Evolutionary conservation across 2,329 filamentous ascomycete genomes (phyloP), one percentile per base, ranked within the genome.

Genomic region (Ophiosphaerella herpotricha): DNA sequence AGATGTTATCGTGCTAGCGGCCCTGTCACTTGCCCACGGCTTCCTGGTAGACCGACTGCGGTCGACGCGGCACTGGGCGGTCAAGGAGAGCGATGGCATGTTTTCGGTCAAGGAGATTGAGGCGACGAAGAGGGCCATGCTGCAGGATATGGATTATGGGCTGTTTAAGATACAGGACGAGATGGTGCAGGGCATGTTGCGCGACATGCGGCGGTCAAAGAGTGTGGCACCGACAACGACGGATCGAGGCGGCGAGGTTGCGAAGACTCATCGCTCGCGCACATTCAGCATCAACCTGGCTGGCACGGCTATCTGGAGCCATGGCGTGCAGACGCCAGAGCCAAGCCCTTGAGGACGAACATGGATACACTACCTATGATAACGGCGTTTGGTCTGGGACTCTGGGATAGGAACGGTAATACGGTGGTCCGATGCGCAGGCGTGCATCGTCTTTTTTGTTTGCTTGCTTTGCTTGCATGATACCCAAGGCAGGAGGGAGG

Each of bases 61-160:
- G 23, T 64, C 67, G 21, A 63, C 65, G 16, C 51, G 54, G 44
- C 69, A 70, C 40, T 75, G 73, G 73, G 60, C 66, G 12, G 46
- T 58, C 29, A 55, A 59, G n/a, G 66, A 70, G 39, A 61, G 60
- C 29, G 43, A 39, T 3, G 54, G 52, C 12, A 50, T 54, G 29
- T 71, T 73, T 47, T 58, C 56, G 0, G 58, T 64, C 4, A 52
- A 58, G 16, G 60, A 75, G 26, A 56, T 75, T 12, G 66, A 71
- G 35, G 57, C 59, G 11, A 72, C 69, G 14, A 72, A 64, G 50
- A 48, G 59, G 32, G 66, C 64, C 32, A 66, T 75, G 6, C 60
- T 75, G 9, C 34, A 56, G 41, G 71, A 75, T 39, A 67, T 74
- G 54, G 65, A 74, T 44, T 75, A 73, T 16, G 62, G 69, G 11